phyloP scores from a whole-genome alignment of 2,329 filamentous ascomycete species.

The Sclerotinia glacialis region DNA sequence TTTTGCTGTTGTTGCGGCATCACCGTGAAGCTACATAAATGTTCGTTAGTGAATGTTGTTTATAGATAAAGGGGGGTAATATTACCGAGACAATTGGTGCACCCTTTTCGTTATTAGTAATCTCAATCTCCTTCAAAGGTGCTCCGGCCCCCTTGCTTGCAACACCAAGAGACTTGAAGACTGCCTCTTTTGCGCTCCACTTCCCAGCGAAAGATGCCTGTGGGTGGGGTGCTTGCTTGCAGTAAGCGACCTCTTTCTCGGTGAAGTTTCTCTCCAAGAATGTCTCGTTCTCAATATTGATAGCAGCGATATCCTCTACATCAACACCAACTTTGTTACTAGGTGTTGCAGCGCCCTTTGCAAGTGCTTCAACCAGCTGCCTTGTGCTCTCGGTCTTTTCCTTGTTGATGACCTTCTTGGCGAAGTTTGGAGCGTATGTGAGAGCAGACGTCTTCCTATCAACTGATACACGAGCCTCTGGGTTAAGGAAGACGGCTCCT shows the following conservation, averaged over 20 bases:
- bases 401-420: slow-evolving; percentile 59
- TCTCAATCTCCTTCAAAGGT: slow-evolving; percentile 91
- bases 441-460: slow-evolving; percentile 86
- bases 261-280: slow-evolving; percentile 97
- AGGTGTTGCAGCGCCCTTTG: slow-evolving; percentile 57
- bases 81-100: slow-evolving; percentile 83
- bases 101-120: slow-evolving; percentile 74
- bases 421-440: slow-evolving; percentile 65
- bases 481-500: slow-evolving; percentile 87
- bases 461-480: slow-evolving; percentile 76
- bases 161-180: slow-evolving; percentile 95
- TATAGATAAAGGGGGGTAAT: slow-evolving; percentile 24
- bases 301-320: slow-evolving; percentile 80
- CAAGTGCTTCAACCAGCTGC: slow-evolving; percentile 74
- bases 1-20: slow-evolving; percentile 78
- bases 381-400: slow-evolving; percentile 55
- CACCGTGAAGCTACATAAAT: slow-evolving; percentile 75
- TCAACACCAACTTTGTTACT: slow-evolving; percentile 89
- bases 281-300: slow-evolving; percentile 92
- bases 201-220: slow-evolving; percentile 91
- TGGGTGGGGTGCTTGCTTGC: slow-evolving; percentile 71
- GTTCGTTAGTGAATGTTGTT: slow-evolving; percentile 23
- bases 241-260: slow-evolving; percentile 77
- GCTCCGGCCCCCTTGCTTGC: slow-evolving; percentile 84
- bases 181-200: slow-evolving; percentile 97